These are phyloP conservation scores for Neocatenulostroma microsporum DNA, from an alignment of 2,329 filamentous ascomycete species.

Conservation along the genomic window DNA sequence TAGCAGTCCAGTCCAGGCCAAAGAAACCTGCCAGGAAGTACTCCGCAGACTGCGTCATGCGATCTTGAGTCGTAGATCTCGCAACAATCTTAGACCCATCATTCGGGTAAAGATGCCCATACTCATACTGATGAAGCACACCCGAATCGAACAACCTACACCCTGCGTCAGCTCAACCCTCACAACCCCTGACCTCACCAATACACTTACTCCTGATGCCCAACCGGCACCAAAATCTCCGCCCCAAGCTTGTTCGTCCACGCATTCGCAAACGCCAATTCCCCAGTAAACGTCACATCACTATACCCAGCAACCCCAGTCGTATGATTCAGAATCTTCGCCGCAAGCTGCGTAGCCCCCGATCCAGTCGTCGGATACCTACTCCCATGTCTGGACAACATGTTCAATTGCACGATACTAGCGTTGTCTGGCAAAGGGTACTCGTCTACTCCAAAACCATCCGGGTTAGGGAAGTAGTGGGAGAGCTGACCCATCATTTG, in stretches of 20 bases:
- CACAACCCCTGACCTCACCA: too few species aligned
- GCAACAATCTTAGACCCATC: conserved; percentile 40
- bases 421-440: conserved; percentile 59
- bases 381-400: conserved; percentile 66
- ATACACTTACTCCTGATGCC: conserved; percentile 60
- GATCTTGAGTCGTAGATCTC: conserved; percentile 65
- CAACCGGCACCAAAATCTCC: conserved; percentile 65
- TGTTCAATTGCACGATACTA: conserved; percentile 62
- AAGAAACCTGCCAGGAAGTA: conserved; percentile 73
- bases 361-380: conserved; percentile 61
- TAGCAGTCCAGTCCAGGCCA: conserved; percentile 31
- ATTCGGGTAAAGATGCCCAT: conserved; percentile 59
- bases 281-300: conserved; percentile 50
- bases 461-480: conserved; percentile 60
- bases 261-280: conserved; percentile 57
- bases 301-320: conserved; percentile 27
- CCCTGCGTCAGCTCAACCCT: neutral
- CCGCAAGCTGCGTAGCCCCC: conserved; percentile 48
- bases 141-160: conserved; percentile 50
- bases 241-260: conserved; percentile 63
- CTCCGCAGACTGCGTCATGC: conserved; percentile 68
- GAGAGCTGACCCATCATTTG: conserved; percentile 61
- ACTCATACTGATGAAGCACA: conserved; percentile 64
- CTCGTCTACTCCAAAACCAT: conserved; percentile 66
- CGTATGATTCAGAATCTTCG: conserved; percentile 50